Percentiles rank a stretch among this genome's conserved stretches.
These are phyloP conservation scores for Tetrahymena malaccensis DNA, from an alignment of 73 alveolate genomes.

Conservation along the genomic window DNA sequence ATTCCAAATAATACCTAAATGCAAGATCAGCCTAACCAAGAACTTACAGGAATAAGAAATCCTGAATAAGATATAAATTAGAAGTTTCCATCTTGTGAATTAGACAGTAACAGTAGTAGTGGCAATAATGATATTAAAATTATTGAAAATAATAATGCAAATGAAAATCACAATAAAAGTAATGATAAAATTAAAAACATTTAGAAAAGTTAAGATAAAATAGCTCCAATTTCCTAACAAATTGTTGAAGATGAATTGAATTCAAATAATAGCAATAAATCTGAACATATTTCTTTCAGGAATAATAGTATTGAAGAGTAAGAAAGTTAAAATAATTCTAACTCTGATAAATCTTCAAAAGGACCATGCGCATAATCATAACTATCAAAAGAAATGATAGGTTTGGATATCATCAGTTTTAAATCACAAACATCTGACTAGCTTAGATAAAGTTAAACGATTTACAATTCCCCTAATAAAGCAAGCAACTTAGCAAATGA, in stretches of 20 bases:
- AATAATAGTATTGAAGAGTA: not conserved
- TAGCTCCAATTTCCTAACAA: not conserved
- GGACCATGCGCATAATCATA: not conserved
- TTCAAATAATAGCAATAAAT: not conserved
- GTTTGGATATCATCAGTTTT: not conserved
- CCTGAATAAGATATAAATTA: not conserved
- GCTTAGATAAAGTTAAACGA: not conserved
- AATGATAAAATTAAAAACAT: not conserved
- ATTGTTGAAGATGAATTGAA: not conserved
- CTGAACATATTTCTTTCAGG: not conserved
- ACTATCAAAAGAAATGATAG: not conserved
- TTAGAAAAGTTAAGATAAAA: not conserved
- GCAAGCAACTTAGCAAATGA: not conserved
- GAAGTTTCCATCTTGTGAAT: not conserved
- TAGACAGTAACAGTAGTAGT: not conserved
- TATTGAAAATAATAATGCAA: not conserved
- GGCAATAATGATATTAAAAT: not conserved
- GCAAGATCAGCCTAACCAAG: not conserved
- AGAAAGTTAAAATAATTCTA: not conserved
- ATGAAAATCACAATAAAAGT: not conserved
- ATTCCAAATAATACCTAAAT: not conserved
- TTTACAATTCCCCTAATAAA: not conserved
- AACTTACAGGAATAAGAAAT: not conserved
- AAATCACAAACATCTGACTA: not conserved
- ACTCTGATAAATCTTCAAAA: not conserved